Evolutionary conservation across 805 yeast species (phyloP).

Genomic region (Saccharomyces cerevisiae): DNA sequence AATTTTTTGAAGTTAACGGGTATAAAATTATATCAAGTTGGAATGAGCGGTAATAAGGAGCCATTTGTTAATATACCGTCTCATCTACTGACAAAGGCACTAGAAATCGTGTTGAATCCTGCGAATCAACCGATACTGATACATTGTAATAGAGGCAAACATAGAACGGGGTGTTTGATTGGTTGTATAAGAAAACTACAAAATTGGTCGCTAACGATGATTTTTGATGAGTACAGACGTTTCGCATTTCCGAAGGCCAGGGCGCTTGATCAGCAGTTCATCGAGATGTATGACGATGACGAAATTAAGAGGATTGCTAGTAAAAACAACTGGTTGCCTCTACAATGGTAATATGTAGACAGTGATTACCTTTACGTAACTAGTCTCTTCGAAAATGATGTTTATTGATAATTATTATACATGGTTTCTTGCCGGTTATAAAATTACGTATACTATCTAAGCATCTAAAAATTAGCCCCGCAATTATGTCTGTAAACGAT

Average conservation of each 20-base stretch:
- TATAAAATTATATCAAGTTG: constrained; percentile 74
- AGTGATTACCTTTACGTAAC: background rate
- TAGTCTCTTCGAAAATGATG: background rate
- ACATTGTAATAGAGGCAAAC: constrained; percentile 95
- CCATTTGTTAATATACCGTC: constrained; percentile 75
- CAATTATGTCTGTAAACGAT: background rate
- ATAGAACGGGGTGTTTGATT: constrained; percentile 91
- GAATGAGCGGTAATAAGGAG: constrained; percentile 92
- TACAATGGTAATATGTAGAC: constrained; percentile 45
- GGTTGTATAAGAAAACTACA: constrained; percentile 87
- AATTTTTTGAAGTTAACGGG: constrained; percentile 53
- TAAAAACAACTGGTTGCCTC: constrained; percentile 52
- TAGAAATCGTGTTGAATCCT: constrained; percentile 75
- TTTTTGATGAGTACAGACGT: constrained; percentile 89
- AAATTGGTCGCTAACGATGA: constrained; percentile 88
- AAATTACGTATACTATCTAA: background rate
- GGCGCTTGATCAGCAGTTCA: constrained; percentile 91
- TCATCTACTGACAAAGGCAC: constrained; percentile 66
- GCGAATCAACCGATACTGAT: constrained; percentile 84
- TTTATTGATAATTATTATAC: background rate
- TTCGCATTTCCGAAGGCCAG: constrained; percentile 94
- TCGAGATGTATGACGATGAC: constrained; percentile 73
- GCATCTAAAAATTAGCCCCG: background rate
- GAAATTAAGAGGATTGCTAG: constrained; percentile 51
- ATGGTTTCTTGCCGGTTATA: background rate